Conservation (phyloP, 2,329 filamentous ascomycete genomes). For the Cercospora canescens region DNA sequence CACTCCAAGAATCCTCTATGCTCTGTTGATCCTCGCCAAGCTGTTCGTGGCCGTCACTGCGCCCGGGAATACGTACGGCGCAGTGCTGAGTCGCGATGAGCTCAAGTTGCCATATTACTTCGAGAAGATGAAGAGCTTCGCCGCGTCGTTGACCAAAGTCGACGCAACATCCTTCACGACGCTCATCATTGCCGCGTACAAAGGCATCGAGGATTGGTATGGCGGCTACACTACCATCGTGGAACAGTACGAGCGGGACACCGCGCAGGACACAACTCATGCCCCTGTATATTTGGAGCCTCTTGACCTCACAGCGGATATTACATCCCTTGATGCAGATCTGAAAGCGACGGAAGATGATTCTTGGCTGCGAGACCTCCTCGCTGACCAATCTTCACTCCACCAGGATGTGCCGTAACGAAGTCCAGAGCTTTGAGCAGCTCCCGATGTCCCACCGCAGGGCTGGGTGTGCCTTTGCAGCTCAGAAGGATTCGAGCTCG, state of each 20-base stretch:
- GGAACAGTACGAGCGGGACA: constrained; percentile 1
- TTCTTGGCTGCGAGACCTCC: background rate
- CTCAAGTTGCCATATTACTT: constrained; percentile 17
- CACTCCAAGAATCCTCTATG: constrained; percentile 19
- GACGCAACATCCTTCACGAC: constrained; percentile 2
- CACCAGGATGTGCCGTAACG: too few relatives aligned
- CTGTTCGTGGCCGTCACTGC: constrained; percentile 23
- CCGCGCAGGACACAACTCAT: background rate
- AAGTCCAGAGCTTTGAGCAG: background rate
- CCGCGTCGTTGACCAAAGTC: background rate
- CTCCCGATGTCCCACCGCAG: background rate
- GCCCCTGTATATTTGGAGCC: background rate
- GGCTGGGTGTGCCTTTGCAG: background rate
- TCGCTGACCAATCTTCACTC: background rate
- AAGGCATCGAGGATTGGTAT: constrained; percentile 1
- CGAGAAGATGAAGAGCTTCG: background rate
- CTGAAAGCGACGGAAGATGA: background rate
- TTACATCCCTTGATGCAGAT: background rate
- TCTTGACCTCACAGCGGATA: background rate
- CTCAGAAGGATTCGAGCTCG: background rate
- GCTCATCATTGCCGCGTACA: constrained; percentile 3
- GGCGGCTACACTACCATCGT: constrained; percentile 3
- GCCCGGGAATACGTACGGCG: constrained; percentile 20
- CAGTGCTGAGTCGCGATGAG: constrained; percentile 24
- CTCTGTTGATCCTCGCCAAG: constrained; percentile 18